Percentiles rank a stretch among this genome's conserved stretches.
These are phyloP conservation scores for Suillus spraguei DNA, from an alignment of 768 basidiomycete species.

Conservation along the genomic window DNA sequence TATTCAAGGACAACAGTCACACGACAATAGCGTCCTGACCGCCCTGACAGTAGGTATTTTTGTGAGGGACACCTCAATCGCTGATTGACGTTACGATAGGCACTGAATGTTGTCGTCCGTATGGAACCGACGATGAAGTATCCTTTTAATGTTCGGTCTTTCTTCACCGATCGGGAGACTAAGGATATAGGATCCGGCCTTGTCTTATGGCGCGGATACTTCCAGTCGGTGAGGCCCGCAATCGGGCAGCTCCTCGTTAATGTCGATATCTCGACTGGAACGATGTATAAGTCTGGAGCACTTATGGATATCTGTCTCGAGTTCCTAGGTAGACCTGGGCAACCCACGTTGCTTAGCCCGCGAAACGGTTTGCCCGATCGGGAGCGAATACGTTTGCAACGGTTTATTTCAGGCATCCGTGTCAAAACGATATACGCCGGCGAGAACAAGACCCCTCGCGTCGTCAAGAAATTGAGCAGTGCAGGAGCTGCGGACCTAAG, in stretches of 20 bases:
- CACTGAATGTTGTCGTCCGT: slow-evolving; percentile 73
- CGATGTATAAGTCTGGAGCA: slow-evolving; percentile 70
- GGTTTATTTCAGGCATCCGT: slow-evolving; percentile 56
- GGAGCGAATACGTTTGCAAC: slow-evolving; percentile 52
- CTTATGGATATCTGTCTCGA: slow-evolving; percentile 62
- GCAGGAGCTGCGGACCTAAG: slow-evolving; percentile 53
- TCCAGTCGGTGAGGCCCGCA: slow-evolving; percentile 75
- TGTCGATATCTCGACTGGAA: slow-evolving; percentile 75
- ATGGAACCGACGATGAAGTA: slow-evolving; percentile 71
- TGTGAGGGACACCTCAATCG: neutral
- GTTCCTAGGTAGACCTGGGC: slow-evolving; percentile 42
- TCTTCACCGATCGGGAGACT: slow-evolving; percentile 63
- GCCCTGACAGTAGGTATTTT: slow-evolving; percentile 56
- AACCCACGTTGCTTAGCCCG: slow-evolving; percentile 41
- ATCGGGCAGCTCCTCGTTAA: slow-evolving; percentile 69
- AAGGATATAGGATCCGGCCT: slow-evolving; percentile 62
- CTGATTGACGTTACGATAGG: slow-evolving; percentile 39
- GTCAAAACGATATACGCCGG: slow-evolving; percentile 46
- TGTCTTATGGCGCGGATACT: slow-evolving; percentile 77
- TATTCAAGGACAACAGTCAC: slow-evolving; percentile 63
- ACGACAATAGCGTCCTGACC: slow-evolving; percentile 68
- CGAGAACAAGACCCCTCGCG: slow-evolving; percentile 50
- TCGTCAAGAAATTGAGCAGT: slow-evolving; percentile 60
- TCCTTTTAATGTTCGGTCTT: slow-evolving; percentile 75
- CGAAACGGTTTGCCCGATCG: slow-evolving; percentile 48